A percentile compares a stretch with the other conserved stretches of the same genome.
These are phyloP conservation scores for Aspergillus hancockii DNA, from an alignment of 495 filamentous ascomycete genomes.

Conservation along the genomic window DNA sequence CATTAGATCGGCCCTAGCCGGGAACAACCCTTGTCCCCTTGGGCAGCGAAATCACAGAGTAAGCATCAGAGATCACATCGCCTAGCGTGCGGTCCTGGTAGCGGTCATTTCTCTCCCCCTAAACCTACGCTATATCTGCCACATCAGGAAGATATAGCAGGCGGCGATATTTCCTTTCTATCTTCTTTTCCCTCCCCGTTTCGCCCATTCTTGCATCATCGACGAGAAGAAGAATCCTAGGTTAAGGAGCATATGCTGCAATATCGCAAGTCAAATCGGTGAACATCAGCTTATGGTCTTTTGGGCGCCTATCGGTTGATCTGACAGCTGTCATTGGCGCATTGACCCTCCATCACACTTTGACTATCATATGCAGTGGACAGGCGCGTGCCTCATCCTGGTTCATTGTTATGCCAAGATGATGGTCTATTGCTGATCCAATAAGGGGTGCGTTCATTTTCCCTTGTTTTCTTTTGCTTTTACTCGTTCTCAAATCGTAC, in stretches of 20 bases:
- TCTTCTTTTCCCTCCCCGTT: slow-evolving; percentile 12
- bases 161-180: slow-evolving; percentile 8
- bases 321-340: slow-evolving; percentile 22
- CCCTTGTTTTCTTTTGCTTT: slow-evolving; percentile 13
- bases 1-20: slow-evolving; percentile 21
- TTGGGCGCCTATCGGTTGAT: slow-evolving; percentile 24
- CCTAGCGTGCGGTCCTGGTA: slow-evolving; percentile 5
- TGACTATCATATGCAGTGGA: slow-evolving; percentile 21
- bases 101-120: not conserved
- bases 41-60: slow-evolving; percentile 28
- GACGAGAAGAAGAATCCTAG: slow-evolving; percentile 8
- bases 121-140: slow-evolving; percentile 6
- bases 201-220: not conserved
- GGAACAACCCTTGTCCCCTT: slow-evolving; percentile 23
- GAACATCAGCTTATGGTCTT: slow-evolving; percentile 18
- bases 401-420: slow-evolving; percentile 20
- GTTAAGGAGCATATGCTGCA: slow-evolving; percentile 11
- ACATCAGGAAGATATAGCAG: slow-evolving; percentile 12
- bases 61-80: slow-evolving; percentile 15
- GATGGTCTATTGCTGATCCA: slow-evolving; percentile 12
- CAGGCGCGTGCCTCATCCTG: slow-evolving; percentile 25
- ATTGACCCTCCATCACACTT: slow-evolving; percentile 19
- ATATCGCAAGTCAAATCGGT: slow-evolving; percentile 14
- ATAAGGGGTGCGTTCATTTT: slow-evolving; percentile 9
- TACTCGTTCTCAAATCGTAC: slow-evolving; percentile 2